Conservation (phyloP, 441 rosid species). For the Erodium texanum region DNA sequence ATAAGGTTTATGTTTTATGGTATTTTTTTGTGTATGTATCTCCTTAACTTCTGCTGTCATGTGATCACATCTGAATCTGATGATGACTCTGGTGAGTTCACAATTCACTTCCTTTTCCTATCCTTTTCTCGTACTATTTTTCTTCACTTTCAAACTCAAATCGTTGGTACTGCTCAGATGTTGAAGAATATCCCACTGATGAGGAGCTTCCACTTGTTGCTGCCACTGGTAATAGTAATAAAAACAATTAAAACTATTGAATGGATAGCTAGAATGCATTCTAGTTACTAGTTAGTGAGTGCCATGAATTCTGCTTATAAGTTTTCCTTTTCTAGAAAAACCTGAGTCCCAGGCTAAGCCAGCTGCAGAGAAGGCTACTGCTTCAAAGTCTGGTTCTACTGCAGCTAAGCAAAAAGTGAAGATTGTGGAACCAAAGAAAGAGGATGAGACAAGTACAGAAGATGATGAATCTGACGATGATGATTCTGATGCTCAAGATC, state of each 20-base stretch:
- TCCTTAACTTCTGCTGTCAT: conserved; percentile 37
- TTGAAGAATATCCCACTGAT: neutral
- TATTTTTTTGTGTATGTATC: conserved; percentile 9
- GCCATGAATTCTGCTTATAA: neutral
- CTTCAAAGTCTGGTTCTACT: conserved; percentile 19
- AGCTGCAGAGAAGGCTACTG: conserved; percentile 12
- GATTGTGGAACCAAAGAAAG: conserved; percentile 39
- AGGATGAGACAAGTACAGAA: conserved; percentile 13
- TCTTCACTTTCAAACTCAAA: neutral
- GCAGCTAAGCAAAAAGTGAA: conserved; percentile 34
- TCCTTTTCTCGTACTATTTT: neutral
- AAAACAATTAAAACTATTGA: neutral
- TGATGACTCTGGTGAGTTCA: conserved; percentile 29
- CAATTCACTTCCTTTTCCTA: neutral
- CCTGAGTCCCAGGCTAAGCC: conserved; percentile 13
- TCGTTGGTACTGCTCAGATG: conserved; percentile 9
- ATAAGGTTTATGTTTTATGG: neutral
- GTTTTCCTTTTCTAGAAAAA: conserved; percentile 20
- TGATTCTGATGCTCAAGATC: conserved; percentile 26
- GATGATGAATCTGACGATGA: conserved; percentile 25
- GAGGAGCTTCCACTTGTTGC: conserved; percentile 20
- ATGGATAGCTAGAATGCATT: neutral
- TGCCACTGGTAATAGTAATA: conserved; percentile 20
- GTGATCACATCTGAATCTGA: conserved; percentile 9
- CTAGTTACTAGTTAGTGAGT: conserved; percentile 1